Evolutionary conservation across 192 early-diverging fungal genomes (phyloP).

Genomic region (Podila epigama): DNA sequence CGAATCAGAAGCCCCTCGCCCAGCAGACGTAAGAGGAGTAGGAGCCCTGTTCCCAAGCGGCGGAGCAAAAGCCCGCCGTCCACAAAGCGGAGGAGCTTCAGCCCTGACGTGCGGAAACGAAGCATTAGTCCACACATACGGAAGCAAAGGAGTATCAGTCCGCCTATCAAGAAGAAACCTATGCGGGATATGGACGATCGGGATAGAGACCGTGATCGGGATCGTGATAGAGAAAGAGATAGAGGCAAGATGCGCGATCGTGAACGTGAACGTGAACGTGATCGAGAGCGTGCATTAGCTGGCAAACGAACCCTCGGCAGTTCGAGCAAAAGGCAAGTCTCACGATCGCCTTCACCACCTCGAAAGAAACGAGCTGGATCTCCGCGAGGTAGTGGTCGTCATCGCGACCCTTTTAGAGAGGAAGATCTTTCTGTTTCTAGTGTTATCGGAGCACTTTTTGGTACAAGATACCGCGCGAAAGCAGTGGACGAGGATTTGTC

Average conservation of each 20-base stretch:
- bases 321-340: constrained; percentile 4
- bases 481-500: constrained; percentile 35
- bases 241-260: constrained; percentile 5
- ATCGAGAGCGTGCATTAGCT: constrained; percentile 3
- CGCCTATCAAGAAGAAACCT: constrained; percentile 25
- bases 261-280: constrained; percentile 3
- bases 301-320: constrained; percentile 8
- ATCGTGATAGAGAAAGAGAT: constrained; percentile 6
- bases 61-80: constrained; percentile 8
- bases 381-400: constrained; percentile 8
- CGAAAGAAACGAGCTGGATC: constrained; percentile 8
- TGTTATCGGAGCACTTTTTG: constrained; percentile 25
- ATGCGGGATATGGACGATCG: constrained; percentile 19
- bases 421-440: constrained; percentile 25
- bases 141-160: constrained; percentile 21
- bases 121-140: constrained; percentile 17
- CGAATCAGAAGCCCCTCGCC: constrained; percentile 15
- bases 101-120: constrained; percentile 19
- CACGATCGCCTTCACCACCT: constrained; percentile 18
- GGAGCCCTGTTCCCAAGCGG: constrained; percentile 15
- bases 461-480: constrained; percentile 16
- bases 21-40: constrained; percentile 4
- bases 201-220: constrained; percentile 18
- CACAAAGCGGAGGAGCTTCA: constrained; percentile 13
- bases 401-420: constrained; percentile 24